These are phyloP conservation scores for Prunus mongolica DNA, from an alignment of 306 rosid species.

Conservation along the genomic window DNA sequence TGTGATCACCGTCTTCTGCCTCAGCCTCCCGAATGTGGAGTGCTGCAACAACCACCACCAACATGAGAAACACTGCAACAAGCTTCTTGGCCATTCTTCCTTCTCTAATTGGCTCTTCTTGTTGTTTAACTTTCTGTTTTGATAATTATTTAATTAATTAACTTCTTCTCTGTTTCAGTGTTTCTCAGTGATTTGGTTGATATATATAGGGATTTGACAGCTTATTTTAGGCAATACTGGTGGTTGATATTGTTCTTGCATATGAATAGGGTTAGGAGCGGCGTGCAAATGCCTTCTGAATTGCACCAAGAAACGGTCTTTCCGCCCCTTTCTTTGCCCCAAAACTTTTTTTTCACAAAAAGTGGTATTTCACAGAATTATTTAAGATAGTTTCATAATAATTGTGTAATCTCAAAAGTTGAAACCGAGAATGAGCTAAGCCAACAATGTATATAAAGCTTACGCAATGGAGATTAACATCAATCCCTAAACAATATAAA, in stretches of 20 bases:
- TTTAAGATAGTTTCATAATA: no score
- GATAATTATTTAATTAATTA: neutral
- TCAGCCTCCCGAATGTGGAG: neutral
- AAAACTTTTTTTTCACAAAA: neutral
- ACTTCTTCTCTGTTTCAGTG: neutral
- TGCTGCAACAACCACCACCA: constrained; percentile 13
- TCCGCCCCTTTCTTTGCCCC: neutral
- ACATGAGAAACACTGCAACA: neutral
- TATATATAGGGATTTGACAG: neutral
- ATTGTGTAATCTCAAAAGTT: neutral
- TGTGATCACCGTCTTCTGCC: neutral
- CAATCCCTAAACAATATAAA: neutral
- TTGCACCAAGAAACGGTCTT: constrained; percentile 5
- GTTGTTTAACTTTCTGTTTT: neutral
- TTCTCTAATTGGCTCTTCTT: neutral
- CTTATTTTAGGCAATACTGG: neutral
- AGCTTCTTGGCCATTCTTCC: constrained; percentile 19
- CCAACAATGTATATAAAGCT: neutral
- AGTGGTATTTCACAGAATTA: no score
- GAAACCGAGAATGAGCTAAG: neutral
- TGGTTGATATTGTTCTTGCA: neutral
- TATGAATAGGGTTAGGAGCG: neutral
- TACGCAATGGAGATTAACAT: neutral
- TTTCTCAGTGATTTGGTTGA: neutral
- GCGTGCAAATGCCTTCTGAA: neutral